Evolutionary conservation across 345 rosid genomes (phyloP).

Genomic region (Populus davidiana): DNA sequence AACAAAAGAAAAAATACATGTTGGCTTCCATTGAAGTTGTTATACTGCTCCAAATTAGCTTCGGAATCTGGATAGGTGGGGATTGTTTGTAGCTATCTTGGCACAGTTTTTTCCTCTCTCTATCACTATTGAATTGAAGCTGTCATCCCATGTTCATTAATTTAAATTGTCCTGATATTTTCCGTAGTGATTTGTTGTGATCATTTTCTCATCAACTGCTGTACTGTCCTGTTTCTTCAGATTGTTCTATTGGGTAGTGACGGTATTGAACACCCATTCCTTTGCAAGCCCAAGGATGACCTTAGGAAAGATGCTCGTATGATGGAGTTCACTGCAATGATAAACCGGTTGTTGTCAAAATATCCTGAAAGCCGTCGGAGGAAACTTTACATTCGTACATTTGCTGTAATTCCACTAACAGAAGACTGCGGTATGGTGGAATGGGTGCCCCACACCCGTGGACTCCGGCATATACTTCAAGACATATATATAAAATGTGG

Average conservation of each 20-base stretch:
- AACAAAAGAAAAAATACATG: too few species aligned
- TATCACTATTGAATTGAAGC: neutral
- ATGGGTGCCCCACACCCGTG: constrained; percentile 98
- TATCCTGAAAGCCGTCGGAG: constrained; percentile 93
- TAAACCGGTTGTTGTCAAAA: constrained; percentile 82
- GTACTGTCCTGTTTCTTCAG: constrained; percentile 38
- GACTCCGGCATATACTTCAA: constrained; percentile 89
- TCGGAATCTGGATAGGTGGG: neutral
- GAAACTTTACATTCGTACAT: constrained; percentile 88
- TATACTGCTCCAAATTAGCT: neutral
- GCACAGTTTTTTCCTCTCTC: neutral
- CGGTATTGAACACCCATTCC: constrained; percentile 88
- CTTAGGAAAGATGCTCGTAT: constrained; percentile 98
- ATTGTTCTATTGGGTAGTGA: constrained; percentile 87
- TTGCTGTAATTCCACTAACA: constrained; percentile 93
- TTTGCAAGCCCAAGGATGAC: constrained; percentile 98
- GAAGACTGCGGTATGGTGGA: constrained; percentile 99
- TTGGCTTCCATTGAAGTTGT: neutral
- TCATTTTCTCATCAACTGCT: constrained; percentile 5
- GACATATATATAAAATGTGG: constrained; percentile 74
- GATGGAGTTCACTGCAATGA: constrained; percentile 99
- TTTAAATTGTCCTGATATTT: neutral
- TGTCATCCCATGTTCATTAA: neutral
- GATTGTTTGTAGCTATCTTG: neutral
- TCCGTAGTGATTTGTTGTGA: neutral